phyloP scores from a whole-genome alignment of 2,329 filamentous ascomycete genomes.

The Talaromyces sp. region DNA sequence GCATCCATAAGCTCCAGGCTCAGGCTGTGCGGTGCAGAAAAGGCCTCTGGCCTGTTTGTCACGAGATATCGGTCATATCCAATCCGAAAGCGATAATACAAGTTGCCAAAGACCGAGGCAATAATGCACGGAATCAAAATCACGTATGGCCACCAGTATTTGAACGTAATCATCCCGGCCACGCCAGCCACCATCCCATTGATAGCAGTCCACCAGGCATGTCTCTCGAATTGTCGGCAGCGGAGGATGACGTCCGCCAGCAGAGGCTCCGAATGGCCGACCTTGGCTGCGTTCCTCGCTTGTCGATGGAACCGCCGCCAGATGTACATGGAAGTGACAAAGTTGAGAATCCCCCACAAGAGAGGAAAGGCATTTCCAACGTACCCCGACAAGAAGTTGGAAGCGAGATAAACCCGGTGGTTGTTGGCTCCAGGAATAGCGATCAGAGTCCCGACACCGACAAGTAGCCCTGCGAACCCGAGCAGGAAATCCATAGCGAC shows the following conservation, averaged over 20 bases:
- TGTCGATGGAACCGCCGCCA: constrained; percentile 39
- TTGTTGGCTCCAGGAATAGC: constrained; percentile 47
- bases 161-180: constrained; percentile 47
- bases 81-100: constrained; percentile 43
- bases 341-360: constrained; percentile 46
- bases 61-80: constrained; percentile 42
- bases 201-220: constrained; percentile 41
- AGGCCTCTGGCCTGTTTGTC: background rate
- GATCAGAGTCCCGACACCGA: constrained; percentile 49
- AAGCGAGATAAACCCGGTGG: constrained; percentile 37
- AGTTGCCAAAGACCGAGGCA: constrained; percentile 42
- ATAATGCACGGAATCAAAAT: constrained; percentile 48
- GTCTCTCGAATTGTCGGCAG: constrained; percentile 39
- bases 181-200: constrained; percentile 45
- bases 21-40: background rate
- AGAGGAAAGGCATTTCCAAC: constrained; percentile 51
- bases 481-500: constrained; percentile 48
- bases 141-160: constrained; percentile 50
- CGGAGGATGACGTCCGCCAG: constrained; percentile 30
- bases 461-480: constrained; percentile 46
- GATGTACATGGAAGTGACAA: constrained; percentile 44
- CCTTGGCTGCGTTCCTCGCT: constrained; percentile 18
- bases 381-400: constrained; percentile 53
- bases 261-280: constrained; percentile 21
- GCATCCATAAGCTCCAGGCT: background rate